Conservation (phyloP, 2,329 filamentous ascomycete species). For the Penicillium vulpinum region DNA sequence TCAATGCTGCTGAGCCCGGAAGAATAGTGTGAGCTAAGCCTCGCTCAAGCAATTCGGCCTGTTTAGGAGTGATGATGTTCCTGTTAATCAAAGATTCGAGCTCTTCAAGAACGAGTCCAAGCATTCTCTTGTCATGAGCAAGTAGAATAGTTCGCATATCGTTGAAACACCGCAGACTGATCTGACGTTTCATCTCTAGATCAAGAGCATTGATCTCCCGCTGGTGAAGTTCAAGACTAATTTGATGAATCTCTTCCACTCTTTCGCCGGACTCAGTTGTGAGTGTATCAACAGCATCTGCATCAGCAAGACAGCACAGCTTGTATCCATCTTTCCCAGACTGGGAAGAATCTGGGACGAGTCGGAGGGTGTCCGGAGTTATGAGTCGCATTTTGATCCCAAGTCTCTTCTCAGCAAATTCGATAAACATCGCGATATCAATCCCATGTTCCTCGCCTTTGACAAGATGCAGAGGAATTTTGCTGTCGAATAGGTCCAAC, state of each 20-base stretch:
- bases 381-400: conserved; percentile 8
- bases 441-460: conserved; percentile 17
- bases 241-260: conserved; percentile 28
- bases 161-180: conserved; percentile 32
- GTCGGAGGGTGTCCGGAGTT: not conserved
- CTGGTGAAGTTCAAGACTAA: conserved; percentile 33
- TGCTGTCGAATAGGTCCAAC: conserved; percentile 9
- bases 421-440: conserved; percentile 9
- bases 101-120: conserved; percentile 35
- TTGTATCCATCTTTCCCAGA: not conserved
- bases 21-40: not conserved
- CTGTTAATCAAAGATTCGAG: not conserved
- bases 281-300: not conserved
- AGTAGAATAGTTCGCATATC: conserved; percentile 35
- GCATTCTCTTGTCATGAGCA: conserved; percentile 37
- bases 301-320: conserved; percentile 10
- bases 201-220: conserved; percentile 26
- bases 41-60: not conserved
- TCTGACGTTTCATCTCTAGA: conserved; percentile 25
- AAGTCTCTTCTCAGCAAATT: not conserved
- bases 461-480: conserved; percentile 17
- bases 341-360: not conserved
- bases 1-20: not conserved
- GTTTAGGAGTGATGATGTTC: not conserved
- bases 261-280: conserved; percentile 11